Evolutionary conservation across 768 basidiomycete species (phyloP), one percentile per base, ranked within the genome.

Genomic region (Neoboletus subvelutipes): DNA sequence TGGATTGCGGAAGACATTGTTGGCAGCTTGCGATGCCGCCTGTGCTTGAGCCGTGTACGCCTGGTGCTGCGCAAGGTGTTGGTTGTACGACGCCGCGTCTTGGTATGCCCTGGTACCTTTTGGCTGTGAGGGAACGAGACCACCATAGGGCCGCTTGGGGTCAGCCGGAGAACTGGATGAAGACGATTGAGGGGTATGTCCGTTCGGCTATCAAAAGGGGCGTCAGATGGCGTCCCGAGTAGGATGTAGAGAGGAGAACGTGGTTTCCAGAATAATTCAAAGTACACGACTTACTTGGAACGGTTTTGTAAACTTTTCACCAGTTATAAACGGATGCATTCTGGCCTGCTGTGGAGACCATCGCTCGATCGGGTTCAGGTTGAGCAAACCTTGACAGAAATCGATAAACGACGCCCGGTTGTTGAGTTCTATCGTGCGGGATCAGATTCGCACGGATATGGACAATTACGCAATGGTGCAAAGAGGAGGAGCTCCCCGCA

Each of bases 271-370:
- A 20, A 26, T 22, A 20, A 18, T 9, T 7, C 37, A 13, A 42
- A 9, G 22, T 3, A 4, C 26, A 11, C 18, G 46, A 76, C 87
- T 69, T 75, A 90, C 92, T 69, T 84, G 81, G 74, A 88, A 94
- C 7, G 92, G 88, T 67, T 90, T 92, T 7, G 85, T 87, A 68
- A 88, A 97, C 69, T 94, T 95, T 74, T 98, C 97, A 50, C 96
- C 96, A 6, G 94, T 97, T 64, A 99, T 97, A 75, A 98, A 99
- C 2, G 97, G 97, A 72, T 99, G 97, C 67, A 90, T 76, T 49
- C 89, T 81, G 39, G 97, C 97, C 73, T 99, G 95, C 67, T 97
- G 94, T 26, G 97, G 96, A 12, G 95, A 88, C 97, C 97, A 99
- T 54, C 97, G 83, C 56, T 92, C 90, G 54, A 96, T 86, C 18